Percentiles rank a stretch among this genome's conserved stretches.
phyloP scores from a whole-genome alignment of 169 alveolate species.

The Eimeria acervulina region DNA sequence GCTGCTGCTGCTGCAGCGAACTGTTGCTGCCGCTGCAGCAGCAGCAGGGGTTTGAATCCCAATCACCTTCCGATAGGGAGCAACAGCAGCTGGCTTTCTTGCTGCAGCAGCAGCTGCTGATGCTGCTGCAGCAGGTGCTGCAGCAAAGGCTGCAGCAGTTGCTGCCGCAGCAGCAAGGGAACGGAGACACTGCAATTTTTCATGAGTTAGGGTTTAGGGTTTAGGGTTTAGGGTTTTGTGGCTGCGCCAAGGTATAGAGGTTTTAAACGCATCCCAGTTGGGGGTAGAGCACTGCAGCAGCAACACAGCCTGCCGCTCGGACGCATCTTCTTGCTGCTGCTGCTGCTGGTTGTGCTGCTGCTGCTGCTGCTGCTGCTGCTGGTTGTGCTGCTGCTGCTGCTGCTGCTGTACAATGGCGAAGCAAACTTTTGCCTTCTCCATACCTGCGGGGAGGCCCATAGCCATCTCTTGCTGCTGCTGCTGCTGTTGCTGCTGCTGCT shows the following conservation, averaged over 20 bases:
- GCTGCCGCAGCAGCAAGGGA: constrained; percentile 73
- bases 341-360: constrained; percentile 12
- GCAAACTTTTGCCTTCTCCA: background rate
- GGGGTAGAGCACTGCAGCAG: constrained; percentile 6
- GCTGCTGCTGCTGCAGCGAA: background rate
- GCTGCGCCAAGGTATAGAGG: background rate
- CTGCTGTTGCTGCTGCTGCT: constrained; percentile 17
- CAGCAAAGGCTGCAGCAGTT: background rate
- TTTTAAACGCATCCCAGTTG: background rate
- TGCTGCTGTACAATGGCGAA: background rate
- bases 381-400: background rate
- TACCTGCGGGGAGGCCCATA: background rate
- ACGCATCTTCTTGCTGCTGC: background rate
- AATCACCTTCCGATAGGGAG: background rate
- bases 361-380: constrained; percentile 28
- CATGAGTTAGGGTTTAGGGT: constrained; percentile 24
- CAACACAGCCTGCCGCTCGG: background rate
- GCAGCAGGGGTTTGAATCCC: background rate
- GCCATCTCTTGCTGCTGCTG: background rate
- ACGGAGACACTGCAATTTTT: constrained; percentile 67
- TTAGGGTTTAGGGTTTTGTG: no score
- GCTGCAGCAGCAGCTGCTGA: background rate
- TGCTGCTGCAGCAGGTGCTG: background rate
- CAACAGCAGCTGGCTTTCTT: background rate
- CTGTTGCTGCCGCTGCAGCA: background rate